Conservation (phyloP, 1,139 yeast genomes). For the Hansenula anomala region DNA sequence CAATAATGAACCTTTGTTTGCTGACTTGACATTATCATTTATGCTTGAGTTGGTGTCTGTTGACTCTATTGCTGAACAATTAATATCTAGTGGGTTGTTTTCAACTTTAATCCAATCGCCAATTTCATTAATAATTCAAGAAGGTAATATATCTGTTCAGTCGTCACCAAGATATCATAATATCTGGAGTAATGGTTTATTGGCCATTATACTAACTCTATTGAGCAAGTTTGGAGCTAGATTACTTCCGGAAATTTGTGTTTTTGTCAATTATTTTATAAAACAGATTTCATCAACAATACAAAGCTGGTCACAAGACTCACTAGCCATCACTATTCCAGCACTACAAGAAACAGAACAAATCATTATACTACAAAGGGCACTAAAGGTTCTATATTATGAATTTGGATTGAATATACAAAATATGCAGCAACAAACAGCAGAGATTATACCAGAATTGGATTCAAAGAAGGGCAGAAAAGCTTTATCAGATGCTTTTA, state of each 20-base stretch:
- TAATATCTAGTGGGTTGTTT: slow-evolving; percentile 63
- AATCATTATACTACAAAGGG: slow-evolving; percentile 59
- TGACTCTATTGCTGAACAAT: slow-evolving; percentile 59
- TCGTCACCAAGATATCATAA: slow-evolving; percentile 53
- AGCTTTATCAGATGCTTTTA: slow-evolving; percentile 53
- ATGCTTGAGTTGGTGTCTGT: slow-evolving; percentile 65
- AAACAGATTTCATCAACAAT: slow-evolving; percentile 63
- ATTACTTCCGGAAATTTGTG: slow-evolving; percentile 59
- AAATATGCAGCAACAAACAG: slow-evolving; percentile 18
- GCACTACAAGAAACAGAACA: slow-evolving; percentile 77
- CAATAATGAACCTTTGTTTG: slow-evolving; percentile 62
- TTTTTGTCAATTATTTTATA: slow-evolving; percentile 59
- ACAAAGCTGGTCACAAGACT: slow-evolving; percentile 64
- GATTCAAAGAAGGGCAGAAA: slow-evolving; percentile 54
- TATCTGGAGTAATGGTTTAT: slow-evolving; percentile 78
- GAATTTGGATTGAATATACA: slow-evolving; percentile 31
- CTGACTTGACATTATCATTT: slow-evolving; percentile 67
- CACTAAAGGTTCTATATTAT: slow-evolving; percentile 45
- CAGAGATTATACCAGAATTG: slow-evolving; percentile 52
- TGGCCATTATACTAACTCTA: slow-evolving; percentile 61
- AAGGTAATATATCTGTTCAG: slow-evolving; percentile 56
- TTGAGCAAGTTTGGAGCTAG: slow-evolving; percentile 60
- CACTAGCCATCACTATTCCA: slow-evolving; percentile 58
- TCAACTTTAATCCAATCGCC: slow-evolving; percentile 72
- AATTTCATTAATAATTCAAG: slow-evolving; percentile 59